These are phyloP conservation scores for Yamadazyma kanchanaburiensis DNA, from an alignment of 1,139 yeast genomes.

Conservation along the genomic window DNA sequence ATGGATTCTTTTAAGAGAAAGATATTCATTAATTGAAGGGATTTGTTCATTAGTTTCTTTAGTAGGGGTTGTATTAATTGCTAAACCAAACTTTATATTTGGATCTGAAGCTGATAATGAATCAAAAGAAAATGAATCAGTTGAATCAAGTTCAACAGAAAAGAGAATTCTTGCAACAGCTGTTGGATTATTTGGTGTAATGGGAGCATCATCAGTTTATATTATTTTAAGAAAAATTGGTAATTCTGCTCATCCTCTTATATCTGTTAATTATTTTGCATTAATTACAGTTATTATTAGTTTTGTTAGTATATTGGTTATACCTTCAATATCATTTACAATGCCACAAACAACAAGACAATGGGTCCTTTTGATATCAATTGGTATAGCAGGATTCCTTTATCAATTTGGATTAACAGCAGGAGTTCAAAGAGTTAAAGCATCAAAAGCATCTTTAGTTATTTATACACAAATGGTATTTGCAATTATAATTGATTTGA, in stretches of 20 bases:
- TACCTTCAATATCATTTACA: constrained; percentile 60
- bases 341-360: constrained; percentile 58
- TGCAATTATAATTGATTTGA: constrained; percentile 74
- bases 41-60: constrained; percentile 67
- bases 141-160: constrained; percentile 39
- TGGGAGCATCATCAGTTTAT: constrained; percentile 70
- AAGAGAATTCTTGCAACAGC: constrained; percentile 54
- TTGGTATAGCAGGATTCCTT: constrained; percentile 77
- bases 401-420: constrained; percentile 79
- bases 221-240: constrained; percentile 75
- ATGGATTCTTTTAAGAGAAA: constrained; percentile 61
- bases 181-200: constrained; percentile 66
- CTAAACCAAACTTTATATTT: constrained; percentile 75
- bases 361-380: constrained; percentile 57
- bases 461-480: constrained; percentile 73
- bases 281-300: constrained; percentile 56
- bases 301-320: constrained; percentile 45
- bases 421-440: constrained; percentile 79
- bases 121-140: constrained; percentile 27
- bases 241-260: constrained; percentile 70
- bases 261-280: constrained; percentile 77
- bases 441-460: constrained; percentile 75
- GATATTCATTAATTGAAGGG: constrained; percentile 66
- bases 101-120: constrained; percentile 39
- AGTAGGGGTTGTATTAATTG: constrained; percentile 74